These are phyloP conservation scores for Kingdonia uniflora DNA, from an alignment of 164 flowering plant genomes.

Conservation along the genomic window DNA sequence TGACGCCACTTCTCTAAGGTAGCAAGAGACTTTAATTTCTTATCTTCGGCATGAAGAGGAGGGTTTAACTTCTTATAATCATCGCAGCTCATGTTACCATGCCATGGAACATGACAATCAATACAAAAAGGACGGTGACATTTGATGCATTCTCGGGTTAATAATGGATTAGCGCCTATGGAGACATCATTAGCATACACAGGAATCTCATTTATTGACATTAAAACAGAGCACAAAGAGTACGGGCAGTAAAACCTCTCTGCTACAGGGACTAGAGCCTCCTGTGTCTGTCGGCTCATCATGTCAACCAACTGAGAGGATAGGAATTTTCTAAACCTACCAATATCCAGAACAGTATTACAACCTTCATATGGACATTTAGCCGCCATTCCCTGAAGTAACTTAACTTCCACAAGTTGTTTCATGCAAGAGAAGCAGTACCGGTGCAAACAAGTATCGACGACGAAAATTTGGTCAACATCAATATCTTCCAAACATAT, in stretches of 20 bases:
- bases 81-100: slow-evolving; percentile 37
- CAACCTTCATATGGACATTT: slow-evolving; percentile 69
- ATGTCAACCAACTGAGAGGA: slow-evolving; percentile 40
- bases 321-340: slow-evolving; percentile 46
- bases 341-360: slow-evolving; percentile 36
- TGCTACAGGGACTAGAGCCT: slow-evolving; percentile 54
- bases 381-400: slow-evolving; percentile 54
- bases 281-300: slow-evolving; percentile 43
- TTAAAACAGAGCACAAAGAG: slow-evolving; percentile 71
- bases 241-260: slow-evolving; percentile 83
- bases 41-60: slow-evolving; percentile 37
- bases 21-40: slow-evolving; percentile 55
- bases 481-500: slow-evolving; percentile 69
- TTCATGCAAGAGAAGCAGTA: slow-evolving; percentile 79
- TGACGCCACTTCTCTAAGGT: slow-evolving; percentile 51
- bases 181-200: slow-evolving; percentile 10
- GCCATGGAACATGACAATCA: slow-evolving; percentile 83
- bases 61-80: slow-evolving; percentile 29
- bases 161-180: slow-evolving; percentile 14
- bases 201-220: slow-evolving; percentile 49
- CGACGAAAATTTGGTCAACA: slow-evolving; percentile 34
- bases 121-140: slow-evolving; percentile 53
- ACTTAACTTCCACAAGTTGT: slow-evolving; percentile 68
- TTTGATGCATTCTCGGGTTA: slow-evolving; percentile 47
- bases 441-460: slow-evolving; percentile 57